These are phyloP conservation scores for Ambrosia trifida DNA, from an alignment of 129 eudicot genomes.

Conservation along the genomic window DNA sequence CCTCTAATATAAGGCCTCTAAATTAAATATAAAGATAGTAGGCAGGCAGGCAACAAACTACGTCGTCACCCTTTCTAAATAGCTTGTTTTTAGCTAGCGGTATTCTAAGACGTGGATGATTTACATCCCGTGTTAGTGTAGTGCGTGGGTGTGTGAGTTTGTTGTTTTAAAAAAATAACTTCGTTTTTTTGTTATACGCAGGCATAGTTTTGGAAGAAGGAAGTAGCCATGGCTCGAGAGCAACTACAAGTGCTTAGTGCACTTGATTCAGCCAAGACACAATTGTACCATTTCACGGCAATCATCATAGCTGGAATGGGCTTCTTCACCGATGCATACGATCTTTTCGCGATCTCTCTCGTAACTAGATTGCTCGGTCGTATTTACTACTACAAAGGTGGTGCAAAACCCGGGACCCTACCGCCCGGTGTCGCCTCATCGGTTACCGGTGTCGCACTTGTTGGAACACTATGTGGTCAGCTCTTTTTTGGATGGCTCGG, in stretches of 20 bases:
- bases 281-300: slow-evolving; percentile 51
- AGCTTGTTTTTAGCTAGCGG: too few relatives aligned
- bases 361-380: slow-evolving; percentile 57
- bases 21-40: too few relatives aligned
- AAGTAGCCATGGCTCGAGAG: slow-evolving; percentile 36
- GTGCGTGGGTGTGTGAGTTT: too few relatives aligned
- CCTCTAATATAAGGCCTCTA: too few relatives aligned
- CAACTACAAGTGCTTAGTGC: slow-evolving; percentile 47
- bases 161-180: too few relatives aligned
- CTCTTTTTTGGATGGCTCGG: slow-evolving; percentile 62
- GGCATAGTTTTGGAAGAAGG: slow-evolving; percentile 27
- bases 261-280: slow-evolving; percentile 59
- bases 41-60: too few relatives aligned
- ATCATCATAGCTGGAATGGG: slow-evolving; percentile 62
- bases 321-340: slow-evolving; percentile 60
- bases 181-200: too few relatives aligned
- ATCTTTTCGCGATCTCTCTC: slow-evolving; percentile 48
- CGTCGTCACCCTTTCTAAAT: too few relatives aligned
- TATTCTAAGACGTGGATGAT: too few relatives aligned
- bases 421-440: slow-evolving; percentile 41
- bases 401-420: slow-evolving; percentile 42
- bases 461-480: slow-evolving; percentile 47
- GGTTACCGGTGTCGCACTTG: slow-evolving; percentile 52
- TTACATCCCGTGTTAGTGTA: too few relatives aligned
- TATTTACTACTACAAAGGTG: slow-evolving; percentile 36